These are phyloP conservation scores for Serendipita indica DNA, from an alignment of 768 basidiomycete genomes.

Conservation along the genomic window DNA sequence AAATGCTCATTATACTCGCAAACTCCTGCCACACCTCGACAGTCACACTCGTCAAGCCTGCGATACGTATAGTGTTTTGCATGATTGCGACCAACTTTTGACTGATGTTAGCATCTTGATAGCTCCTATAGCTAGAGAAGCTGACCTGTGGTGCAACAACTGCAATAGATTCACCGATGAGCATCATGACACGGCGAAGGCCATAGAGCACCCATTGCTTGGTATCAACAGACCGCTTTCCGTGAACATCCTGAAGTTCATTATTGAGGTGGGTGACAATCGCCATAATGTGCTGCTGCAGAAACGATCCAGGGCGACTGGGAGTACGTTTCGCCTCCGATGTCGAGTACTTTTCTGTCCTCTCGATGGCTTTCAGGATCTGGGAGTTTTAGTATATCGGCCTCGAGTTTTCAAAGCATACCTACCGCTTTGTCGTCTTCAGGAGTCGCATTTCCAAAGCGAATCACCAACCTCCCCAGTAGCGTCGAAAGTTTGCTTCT, in stretches of 20 bases:
- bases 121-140: constrained; percentile 6
- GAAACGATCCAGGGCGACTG: constrained; percentile 38
- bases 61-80: constrained; percentile 70
- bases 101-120: background rate
- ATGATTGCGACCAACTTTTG: constrained; percentile 86
- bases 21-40: constrained; percentile 71
- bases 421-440: constrained; percentile 33
- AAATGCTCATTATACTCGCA: constrained; percentile 45
- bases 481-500: constrained; percentile 54
- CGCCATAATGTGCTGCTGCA: constrained; percentile 68
- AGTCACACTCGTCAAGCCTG: constrained; percentile 62
- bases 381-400: constrained; percentile 29
- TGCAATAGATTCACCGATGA: constrained; percentile 55
- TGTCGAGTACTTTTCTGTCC: constrained; percentile 25
- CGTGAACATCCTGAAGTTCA: constrained; percentile 68
- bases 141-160: constrained; percentile 77
- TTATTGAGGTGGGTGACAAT: constrained; percentile 76
- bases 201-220: constrained; percentile 73
- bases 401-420: constrained; percentile 4
- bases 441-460: constrained; percentile 54
- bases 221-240: constrained; percentile 48
- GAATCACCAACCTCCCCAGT: constrained; percentile 59
- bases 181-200: constrained; percentile 52
- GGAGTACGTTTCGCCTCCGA: constrained; percentile 17
- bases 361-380: constrained; percentile 32